Percentiles rank a stretch among this genome's conserved stretches.
Evolutionary conservation across 306 rosid genomes (phyloP).

Genomic region (Acacia acuminata): DNA sequence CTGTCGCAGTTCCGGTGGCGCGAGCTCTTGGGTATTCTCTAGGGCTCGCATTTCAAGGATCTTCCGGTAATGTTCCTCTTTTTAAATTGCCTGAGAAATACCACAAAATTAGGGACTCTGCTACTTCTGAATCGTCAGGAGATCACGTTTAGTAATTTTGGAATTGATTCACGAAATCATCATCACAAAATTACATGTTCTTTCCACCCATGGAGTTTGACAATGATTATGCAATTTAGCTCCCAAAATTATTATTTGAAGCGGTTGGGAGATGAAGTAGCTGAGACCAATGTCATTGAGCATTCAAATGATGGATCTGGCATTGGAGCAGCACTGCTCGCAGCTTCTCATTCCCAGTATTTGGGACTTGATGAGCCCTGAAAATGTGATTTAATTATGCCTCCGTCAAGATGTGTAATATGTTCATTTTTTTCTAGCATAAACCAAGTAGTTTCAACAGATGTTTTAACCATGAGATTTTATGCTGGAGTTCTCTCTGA

Average conservation of each 20-base stretch:
- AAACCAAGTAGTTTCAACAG: conserved; percentile 15
- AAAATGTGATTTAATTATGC: background rate
- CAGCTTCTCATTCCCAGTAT: conserved; percentile 96
- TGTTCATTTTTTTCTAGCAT: conserved; percentile 29
- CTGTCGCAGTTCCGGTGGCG: conserved; percentile 86
- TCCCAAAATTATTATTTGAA: background rate
- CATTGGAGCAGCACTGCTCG: conserved; percentile 92
- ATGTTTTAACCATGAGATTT: conserved; percentile 25
- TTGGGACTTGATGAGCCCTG: conserved; percentile 55
- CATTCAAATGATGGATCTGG: conserved; percentile 91
- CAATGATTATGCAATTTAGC: background rate
- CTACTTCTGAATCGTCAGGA: conserved; percentile 45
- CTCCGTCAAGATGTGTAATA: conserved; percentile 37
- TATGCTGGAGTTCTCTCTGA: conserved; percentile 27
- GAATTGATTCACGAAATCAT: background rate
- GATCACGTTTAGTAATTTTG: conserved; percentile 24
- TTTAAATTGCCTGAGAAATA: conserved; percentile 52
- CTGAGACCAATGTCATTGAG: conserved; percentile 55
- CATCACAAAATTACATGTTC: background rate
- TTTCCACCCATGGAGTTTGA: background rate
- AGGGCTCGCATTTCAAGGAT: conserved; percentile 61
- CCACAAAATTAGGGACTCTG: conserved; percentile 37
- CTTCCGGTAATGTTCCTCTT: conserved; percentile 25
- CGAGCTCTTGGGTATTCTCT: conserved; percentile 71
- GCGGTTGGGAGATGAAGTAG: conserved; percentile 59